These are phyloP conservation scores for Byssothecium circinans DNA, from an alignment of 2,329 filamentous ascomycete species.

Conservation along the genomic window DNA sequence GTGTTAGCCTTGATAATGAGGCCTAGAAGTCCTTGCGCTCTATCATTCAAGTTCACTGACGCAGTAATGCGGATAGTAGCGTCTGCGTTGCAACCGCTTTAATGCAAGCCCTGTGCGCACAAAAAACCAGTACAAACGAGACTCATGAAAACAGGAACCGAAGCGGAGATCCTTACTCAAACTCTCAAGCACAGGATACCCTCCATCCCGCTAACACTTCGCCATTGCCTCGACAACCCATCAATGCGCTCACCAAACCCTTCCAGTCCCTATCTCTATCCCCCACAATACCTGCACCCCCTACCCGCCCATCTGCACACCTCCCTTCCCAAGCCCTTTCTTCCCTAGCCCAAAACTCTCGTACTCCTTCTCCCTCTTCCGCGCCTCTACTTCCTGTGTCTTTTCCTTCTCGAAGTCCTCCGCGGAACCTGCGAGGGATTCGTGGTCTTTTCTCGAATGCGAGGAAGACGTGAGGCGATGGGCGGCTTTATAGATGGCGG, in stretches of 20 bases:
- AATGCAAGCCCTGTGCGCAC: not conserved
- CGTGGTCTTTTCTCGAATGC: slow-evolving; percentile 8
- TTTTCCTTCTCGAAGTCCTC: slow-evolving; percentile 12
- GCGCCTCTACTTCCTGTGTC: slow-evolving; percentile 7
- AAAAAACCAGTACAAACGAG: not conserved
- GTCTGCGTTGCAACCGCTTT: not conserved
- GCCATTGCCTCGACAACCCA: not conserved
- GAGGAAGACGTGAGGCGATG: slow-evolving; percentile 11
- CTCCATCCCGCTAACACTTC: not conserved
- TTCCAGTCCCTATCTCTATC: not conserved
- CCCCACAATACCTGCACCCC: not conserved
- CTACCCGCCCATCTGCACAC: slow-evolving; percentile 14
- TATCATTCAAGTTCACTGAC: not conserved
- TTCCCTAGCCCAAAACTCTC: slow-evolving; percentile 5
- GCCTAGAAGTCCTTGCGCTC: not conserved
- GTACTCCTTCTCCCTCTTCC: slow-evolving; percentile 10
- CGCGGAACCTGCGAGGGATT: slow-evolving; percentile 7
- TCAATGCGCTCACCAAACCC: too few relatives aligned
- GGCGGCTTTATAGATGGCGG: slow-evolving; percentile 11
- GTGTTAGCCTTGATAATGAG: not conserved
- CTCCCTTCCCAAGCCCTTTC: slow-evolving; percentile 9
- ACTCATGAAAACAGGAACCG: not conserved
- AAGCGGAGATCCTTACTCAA: slow-evolving; percentile 1
- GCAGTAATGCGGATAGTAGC: not conserved
- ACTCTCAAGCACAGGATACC: not conserved